These are phyloP conservation scores for Apophysomyces sp. DNA, from an alignment of 371 early-diverging fungal species.

Conservation along the genomic window DNA sequence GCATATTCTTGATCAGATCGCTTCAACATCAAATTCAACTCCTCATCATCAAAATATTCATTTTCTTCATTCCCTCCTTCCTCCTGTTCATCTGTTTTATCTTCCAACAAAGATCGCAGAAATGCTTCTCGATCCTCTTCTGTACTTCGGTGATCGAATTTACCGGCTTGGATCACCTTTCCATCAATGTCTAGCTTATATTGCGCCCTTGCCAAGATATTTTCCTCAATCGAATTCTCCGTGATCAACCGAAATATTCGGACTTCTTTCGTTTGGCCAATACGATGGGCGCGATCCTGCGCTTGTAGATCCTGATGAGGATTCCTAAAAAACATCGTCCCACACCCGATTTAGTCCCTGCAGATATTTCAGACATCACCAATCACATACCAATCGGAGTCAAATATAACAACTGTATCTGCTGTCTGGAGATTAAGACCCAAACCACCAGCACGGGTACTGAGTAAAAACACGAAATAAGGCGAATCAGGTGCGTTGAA, in stretches of 20 bases:
- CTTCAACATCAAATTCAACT: slow-evolving; percentile 56
- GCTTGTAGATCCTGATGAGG: slow-evolving; percentile 99
- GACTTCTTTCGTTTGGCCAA: slow-evolving; percentile 99
- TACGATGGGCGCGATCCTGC: slow-evolving; percentile 99
- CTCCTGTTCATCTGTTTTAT: slow-evolving; percentile 52
- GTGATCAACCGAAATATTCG: slow-evolving; percentile 97
- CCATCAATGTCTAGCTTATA: slow-evolving; percentile 97
- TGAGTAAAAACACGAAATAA: slow-evolving; percentile 93
- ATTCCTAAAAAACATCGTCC: slow-evolving; percentile 76
- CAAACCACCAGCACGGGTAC: slow-evolving; percentile 99
- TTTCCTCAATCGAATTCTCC: slow-evolving; percentile 95
- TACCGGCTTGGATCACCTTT: slow-evolving; percentile 98
- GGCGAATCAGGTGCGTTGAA: slow-evolving; percentile 88
- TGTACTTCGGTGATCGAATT: slow-evolving; percentile 96
- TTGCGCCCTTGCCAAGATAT: slow-evolving; percentile 94
- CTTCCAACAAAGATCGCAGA: slow-evolving; percentile 83
- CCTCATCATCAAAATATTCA: slow-evolving; percentile 68
- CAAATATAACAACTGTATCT: slow-evolving; percentile 99
- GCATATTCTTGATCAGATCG: slow-evolving; percentile 50
- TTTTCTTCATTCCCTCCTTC: slow-evolving; percentile 66
- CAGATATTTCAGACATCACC: background rate
- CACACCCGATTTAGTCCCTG: slow-evolving; percentile 9
- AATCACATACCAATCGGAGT: slow-evolving; percentile 90
- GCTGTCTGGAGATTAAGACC: slow-evolving; percentile 99
- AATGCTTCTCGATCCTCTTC: slow-evolving; percentile 92